phyloP scores from a whole-genome alignment of 768 basidiomycete species.

The Serendipita sp. region DNA sequence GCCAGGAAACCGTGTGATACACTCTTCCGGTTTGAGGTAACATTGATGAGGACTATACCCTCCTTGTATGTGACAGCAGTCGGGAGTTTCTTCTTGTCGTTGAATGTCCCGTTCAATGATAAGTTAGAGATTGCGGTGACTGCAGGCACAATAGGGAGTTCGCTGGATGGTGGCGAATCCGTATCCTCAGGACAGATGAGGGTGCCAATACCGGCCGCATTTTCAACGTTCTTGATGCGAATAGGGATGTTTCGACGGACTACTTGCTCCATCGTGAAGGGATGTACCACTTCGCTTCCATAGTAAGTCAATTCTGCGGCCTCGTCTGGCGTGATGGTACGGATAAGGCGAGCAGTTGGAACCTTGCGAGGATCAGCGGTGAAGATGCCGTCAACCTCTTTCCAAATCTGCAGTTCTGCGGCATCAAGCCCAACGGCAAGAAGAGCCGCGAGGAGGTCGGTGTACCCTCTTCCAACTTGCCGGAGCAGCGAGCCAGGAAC shows the following conservation, averaged over 20 bases:
- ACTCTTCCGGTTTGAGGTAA: conserved; percentile 90
- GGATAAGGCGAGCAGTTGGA: conserved; percentile 78
- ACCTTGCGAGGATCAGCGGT: conserved; percentile 99
- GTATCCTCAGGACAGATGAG: conserved; percentile 51
- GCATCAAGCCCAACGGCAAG: conserved; percentile 83
- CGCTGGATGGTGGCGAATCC: neutral
- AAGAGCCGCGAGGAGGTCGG: conserved; percentile 87
- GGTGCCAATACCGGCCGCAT: conserved; percentile 76
- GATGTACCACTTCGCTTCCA: conserved; percentile 96
- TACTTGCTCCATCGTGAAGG: conserved; percentile 94
- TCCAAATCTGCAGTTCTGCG: conserved; percentile 96
- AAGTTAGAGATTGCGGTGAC: conserved; percentile 8
- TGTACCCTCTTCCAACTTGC: conserved; percentile 93
- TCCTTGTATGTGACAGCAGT: conserved; percentile 99
- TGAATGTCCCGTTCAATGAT: conserved; percentile 15
- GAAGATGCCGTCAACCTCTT: conserved; percentile 98
- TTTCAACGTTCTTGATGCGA: conserved; percentile 95
- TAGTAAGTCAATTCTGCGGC: conserved; percentile 98
- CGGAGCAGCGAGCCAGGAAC: conserved; percentile 85
- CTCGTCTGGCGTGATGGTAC: conserved; percentile 91
- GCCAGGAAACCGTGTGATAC: conserved; percentile 96
- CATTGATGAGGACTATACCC: conserved; percentile 78
- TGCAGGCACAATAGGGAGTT: conserved; percentile 16
- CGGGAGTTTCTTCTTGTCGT: conserved; percentile 38
- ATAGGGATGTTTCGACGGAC: conserved; percentile 87